Percentiles rank a stretch among this genome's conserved stretches.
phyloP scores from a whole-genome alignment of 2,329 filamentous ascomycete genomes.

The Sphaerulina vaccinii region DNA sequence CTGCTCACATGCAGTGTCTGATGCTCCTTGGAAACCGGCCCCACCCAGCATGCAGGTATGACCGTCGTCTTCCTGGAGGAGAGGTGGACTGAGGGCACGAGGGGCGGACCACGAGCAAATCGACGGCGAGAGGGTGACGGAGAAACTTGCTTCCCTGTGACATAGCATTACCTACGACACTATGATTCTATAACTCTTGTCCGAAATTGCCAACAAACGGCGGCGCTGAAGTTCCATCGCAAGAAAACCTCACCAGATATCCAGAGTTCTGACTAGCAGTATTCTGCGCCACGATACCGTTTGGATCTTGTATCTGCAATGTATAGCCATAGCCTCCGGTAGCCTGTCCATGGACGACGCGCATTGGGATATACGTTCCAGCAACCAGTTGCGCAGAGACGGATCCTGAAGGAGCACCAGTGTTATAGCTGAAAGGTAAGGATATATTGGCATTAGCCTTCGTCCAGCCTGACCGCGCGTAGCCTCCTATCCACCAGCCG shows the following conservation, averaged over 20 bases:
- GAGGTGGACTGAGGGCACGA: too few relatives aligned
- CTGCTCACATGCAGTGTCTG: neutral
- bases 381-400: neutral
- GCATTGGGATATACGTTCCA: slow-evolving; percentile 14
- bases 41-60: neutral
- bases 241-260: slow-evolving; percentile 9
- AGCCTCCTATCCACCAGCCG: slow-evolving; percentile 7
- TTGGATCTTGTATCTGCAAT: slow-evolving; percentile 12
- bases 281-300: slow-evolving; percentile 6
- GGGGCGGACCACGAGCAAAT: too few relatives aligned
- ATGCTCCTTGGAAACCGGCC: slow-evolving; percentile 1
- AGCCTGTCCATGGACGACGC: slow-evolving; percentile 17
- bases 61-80: too few relatives aligned
- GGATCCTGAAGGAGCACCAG: neutral
- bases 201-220: neutral
- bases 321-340: slow-evolving; percentile 12
- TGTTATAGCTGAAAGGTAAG: slow-evolving; percentile 4
- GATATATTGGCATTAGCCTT: slow-evolving; percentile 15
- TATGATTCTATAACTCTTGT: slow-evolving; percentile 1
- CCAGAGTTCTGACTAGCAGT: slow-evolving; percentile 1
- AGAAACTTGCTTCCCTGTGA: too few relatives aligned
- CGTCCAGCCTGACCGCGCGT: slow-evolving; percentile 15
- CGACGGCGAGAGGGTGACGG: too few relatives aligned
- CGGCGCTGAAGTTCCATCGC: slow-evolving; percentile 6
- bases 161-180: too few relatives aligned